Percentiles rank a stretch among this genome's conserved stretches.
phyloP scores from a whole-genome alignment of 2,329 filamentous ascomycete genomes.

The Fusarium drepaniforme region DNA sequence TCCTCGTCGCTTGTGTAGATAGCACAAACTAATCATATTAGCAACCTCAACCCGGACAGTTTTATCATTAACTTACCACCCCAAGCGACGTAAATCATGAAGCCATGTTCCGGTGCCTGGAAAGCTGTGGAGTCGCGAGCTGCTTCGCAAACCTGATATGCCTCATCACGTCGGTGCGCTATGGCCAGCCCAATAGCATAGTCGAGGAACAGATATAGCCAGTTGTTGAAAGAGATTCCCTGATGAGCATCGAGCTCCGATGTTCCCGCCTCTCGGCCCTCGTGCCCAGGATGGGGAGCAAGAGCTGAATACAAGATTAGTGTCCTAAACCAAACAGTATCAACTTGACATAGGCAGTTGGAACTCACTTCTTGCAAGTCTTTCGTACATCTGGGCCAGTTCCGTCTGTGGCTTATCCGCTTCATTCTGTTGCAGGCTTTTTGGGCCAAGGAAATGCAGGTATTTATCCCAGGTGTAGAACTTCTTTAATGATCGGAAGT shows the following conservation, averaged over 20 bases:
- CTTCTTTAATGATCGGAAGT: conserved; percentile 72
- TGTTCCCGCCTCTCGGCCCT: conserved; percentile 42
- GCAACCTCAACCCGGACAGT: background rate
- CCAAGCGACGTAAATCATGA: conserved; percentile 82
- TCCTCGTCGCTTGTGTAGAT: conserved; percentile 85
- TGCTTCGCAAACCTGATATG: conserved; percentile 84
- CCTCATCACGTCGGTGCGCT: conserved; percentile 74
- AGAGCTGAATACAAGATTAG: conserved; percentile 46
- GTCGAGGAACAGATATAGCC: conserved; percentile 92
- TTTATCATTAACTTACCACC: conserved; percentile 65
- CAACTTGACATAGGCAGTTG: background rate
- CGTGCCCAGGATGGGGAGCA: conserved; percentile 46
- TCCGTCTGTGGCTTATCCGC: conserved; percentile 53
- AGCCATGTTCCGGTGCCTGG: conserved; percentile 75
- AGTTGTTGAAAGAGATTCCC: conserved; percentile 83
- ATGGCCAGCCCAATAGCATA: conserved; percentile 84
- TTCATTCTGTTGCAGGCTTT: conserved; percentile 36
- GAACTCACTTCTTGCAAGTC: conserved; percentile 65
- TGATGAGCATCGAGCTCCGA: conserved; percentile 68
- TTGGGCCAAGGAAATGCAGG: conserved; percentile 65
- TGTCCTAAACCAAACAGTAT: background rate
- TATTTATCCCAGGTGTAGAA: conserved; percentile 78
- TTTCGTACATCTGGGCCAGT: conserved; percentile 67
- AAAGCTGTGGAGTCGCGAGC: conserved; percentile 87
- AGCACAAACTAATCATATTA: conserved; percentile 74